Percentiles rank a stretch among this genome's conserved stretches.
Evolutionary conservation across 805 yeast species (phyloP).

Genomic region (Geotrichum ghanense): DNA sequence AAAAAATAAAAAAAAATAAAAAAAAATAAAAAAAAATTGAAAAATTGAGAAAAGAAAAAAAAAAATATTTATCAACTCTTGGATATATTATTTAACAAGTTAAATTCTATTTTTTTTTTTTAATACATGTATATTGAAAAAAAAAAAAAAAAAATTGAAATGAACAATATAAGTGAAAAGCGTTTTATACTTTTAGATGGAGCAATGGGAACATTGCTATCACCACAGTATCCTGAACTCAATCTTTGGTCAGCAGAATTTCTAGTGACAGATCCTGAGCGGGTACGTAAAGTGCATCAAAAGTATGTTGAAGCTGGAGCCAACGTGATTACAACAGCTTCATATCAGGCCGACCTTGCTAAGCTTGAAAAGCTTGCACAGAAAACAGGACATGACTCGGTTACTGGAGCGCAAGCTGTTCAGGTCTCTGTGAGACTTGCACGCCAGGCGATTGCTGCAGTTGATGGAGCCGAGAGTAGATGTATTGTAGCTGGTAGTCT

Average conservation of each 20-base stretch:
- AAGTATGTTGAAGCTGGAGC: slow-evolving; percentile 46
- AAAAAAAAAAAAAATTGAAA: too few species aligned
- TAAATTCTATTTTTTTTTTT: too few species aligned
- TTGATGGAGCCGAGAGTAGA: slow-evolving; percentile 3
- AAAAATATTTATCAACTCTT: too few species aligned
- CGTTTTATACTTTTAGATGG: slow-evolving; percentile 37
- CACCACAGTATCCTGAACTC: slow-evolving; percentile 30
- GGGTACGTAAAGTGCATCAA: slow-evolving; percentile 36
- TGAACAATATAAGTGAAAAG: too few species aligned
- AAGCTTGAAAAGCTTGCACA: slow-evolving; percentile 11
- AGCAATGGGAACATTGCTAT: slow-evolving; percentile 55
- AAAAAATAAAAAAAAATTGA: too few species aligned
- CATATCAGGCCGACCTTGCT: slow-evolving; percentile 46
- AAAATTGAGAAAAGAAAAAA: too few species aligned
- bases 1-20: too few species aligned
- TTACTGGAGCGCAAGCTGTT: slow-evolving; percentile 9
- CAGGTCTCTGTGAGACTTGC: slow-evolving; percentile 18
- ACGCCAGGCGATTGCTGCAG: slow-evolving; percentile 16
- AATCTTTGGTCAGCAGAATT: slow-evolving; percentile 55
- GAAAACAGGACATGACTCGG: slow-evolving; percentile 7
- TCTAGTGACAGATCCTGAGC: slow-evolving; percentile 32
- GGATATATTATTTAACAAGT: too few species aligned
- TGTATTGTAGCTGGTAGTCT: slow-evolving; percentile 45
- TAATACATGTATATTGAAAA: too few species aligned
- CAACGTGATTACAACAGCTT: slow-evolving; percentile 41